Evolutionary conservation across 2,329 filamentous ascomycete genomes (phyloP).

Genomic region (Trichoderma sp.): DNA sequence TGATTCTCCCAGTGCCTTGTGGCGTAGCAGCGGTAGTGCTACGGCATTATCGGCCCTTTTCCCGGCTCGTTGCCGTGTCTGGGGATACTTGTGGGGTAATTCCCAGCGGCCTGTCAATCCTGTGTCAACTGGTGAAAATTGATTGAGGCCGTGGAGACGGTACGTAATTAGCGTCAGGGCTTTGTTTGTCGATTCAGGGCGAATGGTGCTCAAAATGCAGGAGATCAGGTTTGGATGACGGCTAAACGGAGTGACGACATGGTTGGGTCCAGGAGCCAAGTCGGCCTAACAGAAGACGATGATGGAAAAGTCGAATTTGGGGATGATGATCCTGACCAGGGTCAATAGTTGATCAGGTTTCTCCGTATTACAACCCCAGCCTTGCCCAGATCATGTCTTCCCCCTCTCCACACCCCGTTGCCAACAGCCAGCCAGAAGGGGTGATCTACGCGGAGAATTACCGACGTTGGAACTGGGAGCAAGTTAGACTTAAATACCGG

Average conservation of each 20-base stretch:
- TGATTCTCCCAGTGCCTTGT: neutral
- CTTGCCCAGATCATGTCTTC: neutral
- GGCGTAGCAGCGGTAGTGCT: neutral
- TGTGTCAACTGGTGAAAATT: neutral
- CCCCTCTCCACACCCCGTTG: neutral
- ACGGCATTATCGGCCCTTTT: constrained; percentile 18
- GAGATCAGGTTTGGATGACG: neutral
- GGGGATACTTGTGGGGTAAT: constrained; percentile 16
- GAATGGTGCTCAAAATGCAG: neutral
- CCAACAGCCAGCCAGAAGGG: neutral
- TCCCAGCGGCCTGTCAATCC: neutral
- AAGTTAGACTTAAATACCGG: constrained; percentile 6
- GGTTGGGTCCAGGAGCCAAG: neutral
- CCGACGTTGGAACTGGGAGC: neutral
- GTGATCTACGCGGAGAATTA: constrained; percentile 12
- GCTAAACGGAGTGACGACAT: constrained; percentile 1
- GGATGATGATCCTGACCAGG: neutral
- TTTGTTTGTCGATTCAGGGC: neutral
- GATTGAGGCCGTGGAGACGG: neutral
- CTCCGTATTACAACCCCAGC: constrained; percentile 14
- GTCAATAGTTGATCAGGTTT: neutral
- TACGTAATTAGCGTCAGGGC: constrained; percentile 13
- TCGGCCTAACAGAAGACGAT: neutral
- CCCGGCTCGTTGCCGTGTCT: constrained; percentile 11
- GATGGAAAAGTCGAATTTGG: neutral